Percentiles rank a stretch among this genome's conserved stretches.
phyloP scores from a whole-genome alignment of 345 rosid genomes.

The Pelargonium nanum region DNA sequence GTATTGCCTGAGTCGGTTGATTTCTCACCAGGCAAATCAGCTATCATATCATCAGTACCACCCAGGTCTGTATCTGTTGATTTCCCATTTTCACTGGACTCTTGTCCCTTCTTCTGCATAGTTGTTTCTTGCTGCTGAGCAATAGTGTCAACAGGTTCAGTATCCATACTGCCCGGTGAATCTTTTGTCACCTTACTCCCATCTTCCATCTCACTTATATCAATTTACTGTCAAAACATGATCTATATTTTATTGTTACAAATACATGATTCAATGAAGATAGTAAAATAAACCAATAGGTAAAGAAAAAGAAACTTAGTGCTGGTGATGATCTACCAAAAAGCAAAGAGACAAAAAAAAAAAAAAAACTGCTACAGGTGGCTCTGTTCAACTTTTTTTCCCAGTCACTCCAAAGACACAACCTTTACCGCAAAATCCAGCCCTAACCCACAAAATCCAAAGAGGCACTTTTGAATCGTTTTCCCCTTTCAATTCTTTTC shows the following conservation, averaged over 20 bases:
- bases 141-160: not conserved
- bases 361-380: no score
- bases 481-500: not conserved
- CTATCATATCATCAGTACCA: no score
- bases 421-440: no score
- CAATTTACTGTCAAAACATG: constrained; percentile 6
- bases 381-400: not conserved
- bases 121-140: not conserved
- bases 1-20: not conserved
- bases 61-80: no score
- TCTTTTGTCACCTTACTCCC: not conserved
- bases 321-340: not conserved
- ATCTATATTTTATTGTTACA: not conserved
- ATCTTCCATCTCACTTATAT: constrained; percentile 8
- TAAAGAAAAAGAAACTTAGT: not conserved
- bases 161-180: not conserved
- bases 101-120: not conserved
- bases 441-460: no score
- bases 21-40: no score
- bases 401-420: not conserved
- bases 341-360: not conserved
- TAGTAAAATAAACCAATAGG: not conserved
- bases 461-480: no score
- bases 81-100: not conserved
- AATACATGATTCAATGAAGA: constrained; percentile 1